Base-by-base conservation (phyloP, 108 stramenopile genomes). In the Cylindrotheca closterium region DNA sequence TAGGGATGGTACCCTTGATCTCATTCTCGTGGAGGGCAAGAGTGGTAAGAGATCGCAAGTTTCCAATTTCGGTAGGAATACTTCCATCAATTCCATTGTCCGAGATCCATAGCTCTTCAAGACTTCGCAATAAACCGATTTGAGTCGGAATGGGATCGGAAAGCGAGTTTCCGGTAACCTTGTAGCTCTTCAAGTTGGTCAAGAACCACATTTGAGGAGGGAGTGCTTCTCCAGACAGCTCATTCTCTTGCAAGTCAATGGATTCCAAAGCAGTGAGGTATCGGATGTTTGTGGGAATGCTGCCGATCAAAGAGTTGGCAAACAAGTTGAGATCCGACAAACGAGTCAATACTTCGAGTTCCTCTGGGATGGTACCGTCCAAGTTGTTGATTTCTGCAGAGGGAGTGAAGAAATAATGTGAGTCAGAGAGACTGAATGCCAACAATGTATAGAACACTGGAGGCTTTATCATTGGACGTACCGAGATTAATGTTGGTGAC, bases 331-430 rank as follows among this genome's bases (percentile, higher is more conserved):
- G 53, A 21, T 53, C 51, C 53, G 63, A 57, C 4, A 88, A 58
- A 23, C 60, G 64, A 4, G 52, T 57, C 55, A 88, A 30, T 18
- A 47, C 60, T 12, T 60, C 42, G 27, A 88, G 79, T 55, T 73
- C 72, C 27, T 28, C 28, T 17, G 84, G 82, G 17, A 88, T 60
- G 1, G 46, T 58, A 32, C 82, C 87, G 29, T 64, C 53, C 19
- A 81, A 59, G 27, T 65, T 57, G 60, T 77, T 78, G 54, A 57
- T 58, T 0, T 57, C 73, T 74, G 47, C 18, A 45, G 30, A 53
- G 47, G 42, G 3, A 49, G 1, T 24, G 60, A 22, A 34, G 15
- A 19, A 42, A 42, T 29, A 42, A 25, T 15, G n/a, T 56, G 29
- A n/a, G n/a, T n/a, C n/a, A n/a, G n/a, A 30, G 55, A 30, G 58